Conservation (phyloP, 352 stramenopile species). For the Nothophytophthora sp. region DNA sequence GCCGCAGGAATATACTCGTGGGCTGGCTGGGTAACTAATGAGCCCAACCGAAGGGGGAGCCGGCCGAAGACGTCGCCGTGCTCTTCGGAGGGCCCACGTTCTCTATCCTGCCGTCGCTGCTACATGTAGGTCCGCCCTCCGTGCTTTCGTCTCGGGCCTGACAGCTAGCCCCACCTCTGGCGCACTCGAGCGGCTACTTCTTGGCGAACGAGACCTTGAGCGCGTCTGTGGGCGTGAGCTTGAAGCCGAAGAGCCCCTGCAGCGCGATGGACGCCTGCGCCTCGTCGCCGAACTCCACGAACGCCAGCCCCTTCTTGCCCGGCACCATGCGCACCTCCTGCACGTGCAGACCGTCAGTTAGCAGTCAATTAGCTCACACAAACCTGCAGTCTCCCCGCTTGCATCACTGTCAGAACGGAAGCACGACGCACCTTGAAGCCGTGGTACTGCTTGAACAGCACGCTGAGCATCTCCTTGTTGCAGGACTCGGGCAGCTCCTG, state of each 20-base stretch:
- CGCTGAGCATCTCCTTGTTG: slow-evolving; percentile 95
- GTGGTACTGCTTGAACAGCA: slow-evolving; percentile 97
- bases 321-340: slow-evolving; percentile 95
- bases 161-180: too few species aligned
- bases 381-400: not conserved
- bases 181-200: too few species aligned
- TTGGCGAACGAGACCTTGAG: slow-evolving; percentile 89
- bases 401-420: slow-evolving; percentile 2
- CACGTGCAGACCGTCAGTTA: slow-evolving; percentile 5
- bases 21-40: too few species aligned
- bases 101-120: not conserved
- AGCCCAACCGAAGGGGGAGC: too few species aligned
- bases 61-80: too few species aligned
- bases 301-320: slow-evolving; percentile 93
- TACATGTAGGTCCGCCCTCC: too few species aligned
- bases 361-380: too few species aligned
- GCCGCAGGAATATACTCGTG: too few species aligned
- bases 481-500: slow-evolving; percentile 93
- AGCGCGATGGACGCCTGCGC: slow-evolving; percentile 79
- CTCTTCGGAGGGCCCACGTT: too few species aligned
- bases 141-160: too few species aligned
- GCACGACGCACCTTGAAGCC: slow-evolving; percentile 88
- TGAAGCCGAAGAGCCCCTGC: slow-evolving; percentile 83
- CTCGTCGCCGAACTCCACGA: slow-evolving; percentile 96
- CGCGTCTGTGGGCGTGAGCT: slow-evolving; percentile 78